phyloP scores from a whole-genome alignment of 139 green algal genomes.

The Dunaliella sp. region DNA sequence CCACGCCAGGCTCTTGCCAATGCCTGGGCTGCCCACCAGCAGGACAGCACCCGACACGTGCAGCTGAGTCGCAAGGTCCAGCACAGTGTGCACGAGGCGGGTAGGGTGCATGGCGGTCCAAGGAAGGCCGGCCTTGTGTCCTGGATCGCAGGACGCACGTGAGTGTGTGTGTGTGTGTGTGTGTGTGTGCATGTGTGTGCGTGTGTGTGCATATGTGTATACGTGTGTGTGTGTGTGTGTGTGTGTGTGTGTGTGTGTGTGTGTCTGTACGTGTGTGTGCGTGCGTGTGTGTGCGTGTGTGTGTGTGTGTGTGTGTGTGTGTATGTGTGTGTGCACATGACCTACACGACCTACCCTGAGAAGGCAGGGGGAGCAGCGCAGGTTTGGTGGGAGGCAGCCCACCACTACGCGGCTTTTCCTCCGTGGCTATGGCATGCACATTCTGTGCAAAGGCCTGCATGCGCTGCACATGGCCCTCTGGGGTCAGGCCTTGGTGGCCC shows the following conservation, averaged over 20 bases:
- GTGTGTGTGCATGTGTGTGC: too few species aligned
- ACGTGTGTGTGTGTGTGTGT: too few species aligned
- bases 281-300: too few species aligned
- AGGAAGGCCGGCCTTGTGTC: neutral
- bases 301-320: too few species aligned
- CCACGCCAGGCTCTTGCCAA: slow-evolving; percentile 36
- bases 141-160: too few species aligned
- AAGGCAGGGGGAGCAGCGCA: neutral
- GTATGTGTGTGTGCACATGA: too few species aligned
- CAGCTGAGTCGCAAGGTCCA: neutral
- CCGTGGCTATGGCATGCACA: neutral
- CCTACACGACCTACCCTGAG: neutral
- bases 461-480: neutral
- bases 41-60: neutral
- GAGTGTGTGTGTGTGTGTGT: too few species aligned
- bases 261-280: too few species aligned
- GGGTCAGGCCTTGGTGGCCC: neutral
- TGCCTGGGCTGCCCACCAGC: slow-evolving; percentile 26
- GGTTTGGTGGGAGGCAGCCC: neutral
- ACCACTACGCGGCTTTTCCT: neutral
- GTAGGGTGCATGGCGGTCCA: neutral
- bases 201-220: too few species aligned
- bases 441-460: neutral
- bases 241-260: too few species aligned
- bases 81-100: neutral